Base-by-base conservation (phyloP, 2,329 filamentous ascomycete genomes). In the Hymenoscyphus albidus region DNA sequence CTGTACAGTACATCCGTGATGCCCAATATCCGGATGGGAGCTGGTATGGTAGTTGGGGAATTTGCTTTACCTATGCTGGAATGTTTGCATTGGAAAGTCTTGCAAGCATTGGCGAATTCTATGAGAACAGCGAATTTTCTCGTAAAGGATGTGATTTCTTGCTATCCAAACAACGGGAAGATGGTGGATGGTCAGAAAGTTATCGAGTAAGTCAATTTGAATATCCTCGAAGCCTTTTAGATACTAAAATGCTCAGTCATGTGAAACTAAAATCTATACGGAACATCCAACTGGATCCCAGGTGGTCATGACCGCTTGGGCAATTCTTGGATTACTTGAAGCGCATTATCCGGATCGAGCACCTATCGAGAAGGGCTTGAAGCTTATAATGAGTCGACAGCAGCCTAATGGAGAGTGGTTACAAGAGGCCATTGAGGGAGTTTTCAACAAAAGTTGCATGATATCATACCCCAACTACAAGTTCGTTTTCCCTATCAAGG, bases 381-480 rank as follows among this genome's bases (percentile, higher is more conserved):
- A 84, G 75, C 81, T 99, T 72, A 85, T 99, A 68, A 94, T 97
- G 88, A 79, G 83, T 38, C 85, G 94, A 59, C 95, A 99, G 80
- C 88, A 92, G 77, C 75, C 81, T 2, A 97, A 97, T 74, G 95
- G 95, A 40, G 93, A 97, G 79, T 99, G 95, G 95, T 76, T 91
- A 70, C 93, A 97, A 76, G 95, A 98, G 77, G 89, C 90, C 0
- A 98, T 99, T 72, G 95, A 99, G 77, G 95, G 95, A 1, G 95
- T 99, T 12, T 99, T 99, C 79, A 99, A 99, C 79, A 97, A 97
- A 81, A 95, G 89, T 73, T 98, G 94, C 82, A 98, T 97, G 92
- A 99, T 99, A 70, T 95, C 92, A 0, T 99, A 99, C 75, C 94
- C 94, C 55, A 99, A 99, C 81, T 99, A 99, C 82, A 99, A 98